phyloP scores from a whole-genome alignment of 805 yeast species.

The Yarrowia divulgata region DNA sequence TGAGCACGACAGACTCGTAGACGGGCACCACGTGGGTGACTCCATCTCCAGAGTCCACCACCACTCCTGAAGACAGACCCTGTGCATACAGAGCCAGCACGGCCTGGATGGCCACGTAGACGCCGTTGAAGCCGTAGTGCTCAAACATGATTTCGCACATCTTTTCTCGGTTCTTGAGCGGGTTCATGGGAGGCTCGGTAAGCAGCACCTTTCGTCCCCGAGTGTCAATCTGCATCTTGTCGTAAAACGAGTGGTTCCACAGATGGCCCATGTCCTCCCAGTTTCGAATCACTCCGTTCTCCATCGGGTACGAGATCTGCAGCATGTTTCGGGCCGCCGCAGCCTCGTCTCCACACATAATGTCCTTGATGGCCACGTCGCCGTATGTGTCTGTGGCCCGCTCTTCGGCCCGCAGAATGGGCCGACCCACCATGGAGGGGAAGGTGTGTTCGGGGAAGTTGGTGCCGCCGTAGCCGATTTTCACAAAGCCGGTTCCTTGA shows the following conservation, averaged over 20 bases:
- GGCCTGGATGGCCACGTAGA: conserved; percentile 95
- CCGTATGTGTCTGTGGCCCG: conserved; percentile 60
- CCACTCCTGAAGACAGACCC: conserved; percentile 95
- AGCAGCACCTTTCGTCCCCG: conserved; percentile 80
- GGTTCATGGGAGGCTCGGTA: conserved; percentile 99
- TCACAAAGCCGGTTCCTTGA: conserved; percentile 99
- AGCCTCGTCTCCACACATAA: conserved; percentile 98
- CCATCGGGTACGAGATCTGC: conserved; percentile 98
- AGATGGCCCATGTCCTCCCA: conserved; percentile 99
- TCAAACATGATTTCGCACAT: conserved; percentile 96
- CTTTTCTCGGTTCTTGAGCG: conserved; percentile 82
- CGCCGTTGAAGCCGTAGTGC: conserved; percentile 87
- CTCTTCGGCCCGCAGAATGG: conserved; percentile 96
- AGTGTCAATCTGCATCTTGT: conserved; percentile 79
- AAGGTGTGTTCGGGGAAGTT: conserved; percentile 97
- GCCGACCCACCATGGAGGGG: conserved; percentile 97
- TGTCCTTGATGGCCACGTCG: conserved; percentile 79
- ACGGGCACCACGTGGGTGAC: conserved; percentile 99
- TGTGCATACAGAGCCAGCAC: conserved; percentile 98
- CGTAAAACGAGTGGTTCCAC: conserved; percentile 97
- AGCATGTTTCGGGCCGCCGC: conserved; percentile 85
- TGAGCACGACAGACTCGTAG: conserved; percentile 94
- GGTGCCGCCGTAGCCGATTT: conserved; percentile 95
- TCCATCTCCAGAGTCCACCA: conserved; percentile 98
- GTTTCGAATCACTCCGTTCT: conserved; percentile 93